Evolutionary conservation across 2,329 filamentous ascomycete genomes (phyloP).

Genomic region (Lithohypha guttulata): DNA sequence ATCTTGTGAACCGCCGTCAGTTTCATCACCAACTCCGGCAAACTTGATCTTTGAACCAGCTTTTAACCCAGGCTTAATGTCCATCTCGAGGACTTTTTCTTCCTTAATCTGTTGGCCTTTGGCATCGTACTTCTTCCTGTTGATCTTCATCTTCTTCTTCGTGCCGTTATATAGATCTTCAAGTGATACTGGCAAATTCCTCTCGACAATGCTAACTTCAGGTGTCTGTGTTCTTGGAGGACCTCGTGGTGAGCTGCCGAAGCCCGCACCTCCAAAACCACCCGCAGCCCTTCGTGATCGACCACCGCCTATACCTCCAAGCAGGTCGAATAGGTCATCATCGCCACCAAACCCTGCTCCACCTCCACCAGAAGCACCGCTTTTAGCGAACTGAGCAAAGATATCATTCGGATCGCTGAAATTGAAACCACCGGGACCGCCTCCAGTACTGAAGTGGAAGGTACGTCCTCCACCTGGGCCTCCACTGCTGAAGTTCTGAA

Average conservation of each 20-base stretch:
- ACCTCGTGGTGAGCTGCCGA: slow-evolving; percentile 15
- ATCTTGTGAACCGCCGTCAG: slow-evolving; percentile 89
- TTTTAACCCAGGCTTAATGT: slow-evolving; percentile 91
- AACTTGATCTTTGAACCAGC: slow-evolving; percentile 98
- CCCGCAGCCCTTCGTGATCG: slow-evolving; percentile 34
- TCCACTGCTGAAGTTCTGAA: slow-evolving; percentile 40
- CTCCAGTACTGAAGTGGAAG: slow-evolving; percentile 43
- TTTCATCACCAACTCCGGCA: slow-evolving; percentile 91
- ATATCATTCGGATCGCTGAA: slow-evolving; percentile 78
- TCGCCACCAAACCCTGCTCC: slow-evolving; percentile 3
- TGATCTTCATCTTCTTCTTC: slow-evolving; percentile 97
- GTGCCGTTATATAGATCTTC: slow-evolving; percentile 82
- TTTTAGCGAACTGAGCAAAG: slow-evolving; percentile 71
- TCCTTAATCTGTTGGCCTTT: slow-evolving; percentile 74
- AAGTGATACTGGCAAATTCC: slow-evolving; percentile 65
- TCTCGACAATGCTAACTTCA: slow-evolving; percentile 84
- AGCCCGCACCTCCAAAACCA: slow-evolving; percentile 28
- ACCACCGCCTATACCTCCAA: slow-evolving; percentile 37
- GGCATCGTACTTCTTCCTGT: slow-evolving; percentile 84
- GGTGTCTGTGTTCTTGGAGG: slow-evolving; percentile 44
- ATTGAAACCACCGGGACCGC: slow-evolving; percentile 54
- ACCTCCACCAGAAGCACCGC: slow-evolving; percentile 38
- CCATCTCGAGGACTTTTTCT: slow-evolving; percentile 85
- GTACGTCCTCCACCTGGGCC: slow-evolving; percentile 42
- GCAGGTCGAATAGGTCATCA: slow-evolving; percentile 5